phyloP scores from a whole-genome alignment of 2,329 filamentous ascomycete genomes.

The Cladorrhinum sp. region DNA sequence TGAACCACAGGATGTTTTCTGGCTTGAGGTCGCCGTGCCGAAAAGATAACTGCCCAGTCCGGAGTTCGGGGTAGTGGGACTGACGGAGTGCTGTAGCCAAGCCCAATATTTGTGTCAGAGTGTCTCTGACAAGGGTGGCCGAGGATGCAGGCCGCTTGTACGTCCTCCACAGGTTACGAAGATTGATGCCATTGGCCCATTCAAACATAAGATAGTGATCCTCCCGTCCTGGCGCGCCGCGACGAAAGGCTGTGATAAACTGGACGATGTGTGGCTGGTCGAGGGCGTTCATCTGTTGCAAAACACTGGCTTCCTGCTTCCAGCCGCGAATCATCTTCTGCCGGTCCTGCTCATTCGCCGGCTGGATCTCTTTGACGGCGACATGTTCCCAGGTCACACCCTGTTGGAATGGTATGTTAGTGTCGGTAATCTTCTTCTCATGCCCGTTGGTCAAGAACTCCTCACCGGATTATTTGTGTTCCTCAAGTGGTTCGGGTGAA shows the following conservation, averaged over 20 bases:
- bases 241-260: conserved; percentile 21
- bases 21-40: conserved; percentile 21
- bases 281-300: conserved; percentile 13
- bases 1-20: conserved; percentile 6
- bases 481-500: conserved; percentile 7
- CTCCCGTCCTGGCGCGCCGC: conserved; percentile 10
- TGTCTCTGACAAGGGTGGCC: not conserved
- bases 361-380: conserved; percentile 15
- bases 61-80: not conserved
- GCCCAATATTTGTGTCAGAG: conserved; percentile 8
- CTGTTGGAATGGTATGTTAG: not conserved
- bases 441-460: too few relatives aligned
- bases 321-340: conserved; percentile 1
- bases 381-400: not conserved
- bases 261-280: conserved; percentile 10
- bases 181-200: conserved; percentile 19
- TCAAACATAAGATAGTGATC: conserved; percentile 19
- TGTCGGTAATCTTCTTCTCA: not conserved
- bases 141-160: not conserved
- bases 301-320: conserved; percentile 4
- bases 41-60: conserved; percentile 1
- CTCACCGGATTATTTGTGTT: conserved; percentile 1
- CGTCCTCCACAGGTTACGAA: conserved; percentile 10
- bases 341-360: not conserved
- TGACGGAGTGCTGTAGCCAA: conserved; percentile 6